Evolutionary conservation across 371 early-diverging fungal genomes (phyloP), one percentile per base, ranked within the genome.

Genomic region (Funneliformis caledonium): DNA sequence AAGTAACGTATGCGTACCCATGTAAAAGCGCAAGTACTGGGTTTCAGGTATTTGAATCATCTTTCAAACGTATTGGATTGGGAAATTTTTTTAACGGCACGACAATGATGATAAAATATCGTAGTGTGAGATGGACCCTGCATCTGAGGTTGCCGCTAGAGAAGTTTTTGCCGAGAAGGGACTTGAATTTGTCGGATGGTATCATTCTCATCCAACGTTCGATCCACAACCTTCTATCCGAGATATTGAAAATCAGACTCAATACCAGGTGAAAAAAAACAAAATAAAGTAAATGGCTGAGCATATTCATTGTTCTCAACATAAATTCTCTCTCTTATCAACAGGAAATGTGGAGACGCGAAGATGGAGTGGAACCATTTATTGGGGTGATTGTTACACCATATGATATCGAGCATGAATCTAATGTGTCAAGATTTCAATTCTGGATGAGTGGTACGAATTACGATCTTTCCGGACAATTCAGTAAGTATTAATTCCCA

Each of bases 131-230:
- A 92, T 95, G 90, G 94, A 95, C 78, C 96, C 96, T 0, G 91
- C 84, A n/a, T 92, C 93, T 9, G 94, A 95, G 78, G 89, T 96
- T 81, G 89, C 87, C 47, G 95, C 94, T 0, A 87, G 95, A 6
- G 90, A 91, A 76, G 89, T 89, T 72, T 94, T 96, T 83, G 89
- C 88, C 1, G 88, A 89, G 48, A 87, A 87, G 59, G 93, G 94
- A 0, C 86, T 93, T 81, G 87, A 88, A 16, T 93, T 96, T 11
- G 95, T 96, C n/a, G 96, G 96, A 59, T 96, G 96, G 96, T 96
- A 95, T 85, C 96, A 96, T 83, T 94, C 94, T 60, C 96, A 96
- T 84, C 96, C 96, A 26, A 91, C 93, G 0, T 96, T 96, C 84
- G 91, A 91, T 70, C 94, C 96, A 2, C 88, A 92, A 42, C 96